These are phyloP conservation scores for Luffa acutangula DNA, from an alignment of 306 rosid species.

Conservation along the genomic window DNA sequence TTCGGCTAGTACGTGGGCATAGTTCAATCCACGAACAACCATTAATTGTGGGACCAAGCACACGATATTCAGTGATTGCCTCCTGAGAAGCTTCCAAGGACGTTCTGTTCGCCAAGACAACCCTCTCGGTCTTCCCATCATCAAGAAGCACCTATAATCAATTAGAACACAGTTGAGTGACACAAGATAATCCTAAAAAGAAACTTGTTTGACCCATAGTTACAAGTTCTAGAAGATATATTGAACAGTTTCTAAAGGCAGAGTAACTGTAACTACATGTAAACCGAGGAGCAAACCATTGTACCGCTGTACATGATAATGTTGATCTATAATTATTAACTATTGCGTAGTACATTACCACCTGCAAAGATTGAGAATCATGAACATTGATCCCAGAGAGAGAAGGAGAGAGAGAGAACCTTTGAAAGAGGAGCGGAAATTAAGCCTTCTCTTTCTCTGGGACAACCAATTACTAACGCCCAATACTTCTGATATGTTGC, in stretches of 20 bases:
- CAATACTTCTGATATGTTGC: slow-evolving; percentile 74
- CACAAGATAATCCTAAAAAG: background rate
- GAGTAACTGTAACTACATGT: background rate
- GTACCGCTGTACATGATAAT: background rate
- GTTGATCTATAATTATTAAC: background rate
- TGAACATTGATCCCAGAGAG: background rate
- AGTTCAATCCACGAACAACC: slow-evolving; percentile 98
- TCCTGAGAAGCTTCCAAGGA: slow-evolving; percentile 76
- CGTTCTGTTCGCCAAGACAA: slow-evolving; percentile 58
- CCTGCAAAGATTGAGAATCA: background rate
- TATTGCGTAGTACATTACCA: background rate
- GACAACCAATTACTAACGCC: slow-evolving; percentile 89
- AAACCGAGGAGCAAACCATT: background rate
- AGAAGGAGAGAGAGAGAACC: slow-evolving; percentile 30
- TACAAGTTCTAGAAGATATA: background rate
- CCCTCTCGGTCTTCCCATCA: slow-evolving; percentile 94
- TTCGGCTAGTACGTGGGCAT: slow-evolving; percentile 66
- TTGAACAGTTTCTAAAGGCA: background rate
- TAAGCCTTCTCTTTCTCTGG: slow-evolving; percentile 73
- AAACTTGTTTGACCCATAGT: background rate
- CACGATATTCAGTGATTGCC: slow-evolving; percentile 81
- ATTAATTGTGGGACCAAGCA: slow-evolving; percentile 82
- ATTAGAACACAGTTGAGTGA: slow-evolving; percentile 7
- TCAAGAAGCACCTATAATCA: slow-evolving; percentile 63
- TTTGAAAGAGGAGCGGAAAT: slow-evolving; percentile 80